These are phyloP conservation scores for Neurospora sp. DNA, from an alignment of 495 filamentous ascomycete species.

Conservation along the genomic window DNA sequence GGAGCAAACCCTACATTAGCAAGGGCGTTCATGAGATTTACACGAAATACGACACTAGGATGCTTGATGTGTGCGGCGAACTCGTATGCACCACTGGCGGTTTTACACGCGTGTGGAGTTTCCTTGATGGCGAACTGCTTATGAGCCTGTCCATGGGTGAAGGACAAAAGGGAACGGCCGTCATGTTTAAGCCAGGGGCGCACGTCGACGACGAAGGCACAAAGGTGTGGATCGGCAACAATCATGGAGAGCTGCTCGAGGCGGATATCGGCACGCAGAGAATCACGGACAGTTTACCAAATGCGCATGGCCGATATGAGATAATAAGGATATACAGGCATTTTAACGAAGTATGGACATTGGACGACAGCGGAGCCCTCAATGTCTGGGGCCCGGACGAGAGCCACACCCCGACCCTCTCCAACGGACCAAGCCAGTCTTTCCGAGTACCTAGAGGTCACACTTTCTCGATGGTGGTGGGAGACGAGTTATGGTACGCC, in stretches of 20 bases:
- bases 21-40: constrained; percentile 61
- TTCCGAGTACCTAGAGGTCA: constrained; percentile 71
- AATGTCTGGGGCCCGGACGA: constrained; percentile 80
- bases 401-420: constrained; percentile 61
- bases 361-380: constrained; percentile 84
- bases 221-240: constrained; percentile 86
- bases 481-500: constrained; percentile 77
- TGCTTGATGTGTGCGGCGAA: constrained; percentile 80
- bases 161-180: constrained; percentile 61
- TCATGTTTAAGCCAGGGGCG: constrained; percentile 73
- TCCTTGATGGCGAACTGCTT: constrained; percentile 68
- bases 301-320: constrained; percentile 70
- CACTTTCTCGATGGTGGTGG: constrained; percentile 74
- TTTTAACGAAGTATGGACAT: constrained; percentile 83
- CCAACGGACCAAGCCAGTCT: constrained; percentile 50
- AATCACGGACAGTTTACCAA: constrained; percentile 52
- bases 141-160: constrained; percentile 77
- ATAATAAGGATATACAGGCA: constrained; percentile 81
- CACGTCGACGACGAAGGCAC: constrained; percentile 69
- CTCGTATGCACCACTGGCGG: constrained; percentile 79
- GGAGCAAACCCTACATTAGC: constrained; percentile 66
- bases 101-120: constrained; percentile 76
- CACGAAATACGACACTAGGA: constrained; percentile 75
- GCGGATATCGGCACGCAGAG: constrained; percentile 64
- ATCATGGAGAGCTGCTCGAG: constrained; percentile 76